Conservation (phyloP, 2,329 filamentous ascomycete species). For the Fusarium xylarioides region DNA sequence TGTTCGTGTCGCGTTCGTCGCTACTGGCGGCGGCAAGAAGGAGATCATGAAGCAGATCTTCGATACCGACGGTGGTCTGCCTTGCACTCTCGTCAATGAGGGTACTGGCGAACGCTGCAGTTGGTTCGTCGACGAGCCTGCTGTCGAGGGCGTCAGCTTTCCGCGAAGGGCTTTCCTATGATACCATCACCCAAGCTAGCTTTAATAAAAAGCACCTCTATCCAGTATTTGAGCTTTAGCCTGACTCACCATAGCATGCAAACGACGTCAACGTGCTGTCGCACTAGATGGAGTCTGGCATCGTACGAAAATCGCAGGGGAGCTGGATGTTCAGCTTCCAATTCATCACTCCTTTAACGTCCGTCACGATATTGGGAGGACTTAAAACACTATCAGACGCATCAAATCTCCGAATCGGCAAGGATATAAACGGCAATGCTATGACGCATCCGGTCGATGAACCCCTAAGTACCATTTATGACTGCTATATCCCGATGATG, state of each 20-base stretch:
- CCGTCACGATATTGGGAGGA: not conserved
- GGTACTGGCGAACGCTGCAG: slow-evolving; percentile 84
- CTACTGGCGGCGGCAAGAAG: slow-evolving; percentile 89
- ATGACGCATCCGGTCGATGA: not conserved
- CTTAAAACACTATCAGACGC: not conserved
- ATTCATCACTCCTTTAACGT: not conserved
- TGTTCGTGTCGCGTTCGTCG: slow-evolving; percentile 88
- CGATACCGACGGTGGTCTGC: slow-evolving; percentile 78
- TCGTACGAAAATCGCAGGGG: slow-evolving; percentile 30
- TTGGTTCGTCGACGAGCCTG: slow-evolving; percentile 93
- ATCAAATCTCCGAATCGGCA: not conserved
- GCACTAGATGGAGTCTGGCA: slow-evolving; percentile 14
- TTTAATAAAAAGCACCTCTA: slow-evolving; percentile 12
- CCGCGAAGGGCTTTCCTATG: slow-evolving; percentile 75
- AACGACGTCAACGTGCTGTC: slow-evolving; percentile 4
- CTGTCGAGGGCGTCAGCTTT: slow-evolving; percentile 85
- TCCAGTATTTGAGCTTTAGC: slow-evolving; percentile 12
- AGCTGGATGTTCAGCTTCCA: slow-evolving; percentile 23
- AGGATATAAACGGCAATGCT: slow-evolving; percentile 12
- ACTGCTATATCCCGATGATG: slow-evolving; percentile 11
- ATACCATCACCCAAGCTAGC: slow-evolving; percentile 18
- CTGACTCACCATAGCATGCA: slow-evolving; percentile 15
- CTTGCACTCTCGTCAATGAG: slow-evolving; percentile 88
- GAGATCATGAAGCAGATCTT: slow-evolving; percentile 94
- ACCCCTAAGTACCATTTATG: slow-evolving; percentile 11